Base-by-base conservation (phyloP, 257 asterid genomes). In the Leptodermis oblonga region DNA sequence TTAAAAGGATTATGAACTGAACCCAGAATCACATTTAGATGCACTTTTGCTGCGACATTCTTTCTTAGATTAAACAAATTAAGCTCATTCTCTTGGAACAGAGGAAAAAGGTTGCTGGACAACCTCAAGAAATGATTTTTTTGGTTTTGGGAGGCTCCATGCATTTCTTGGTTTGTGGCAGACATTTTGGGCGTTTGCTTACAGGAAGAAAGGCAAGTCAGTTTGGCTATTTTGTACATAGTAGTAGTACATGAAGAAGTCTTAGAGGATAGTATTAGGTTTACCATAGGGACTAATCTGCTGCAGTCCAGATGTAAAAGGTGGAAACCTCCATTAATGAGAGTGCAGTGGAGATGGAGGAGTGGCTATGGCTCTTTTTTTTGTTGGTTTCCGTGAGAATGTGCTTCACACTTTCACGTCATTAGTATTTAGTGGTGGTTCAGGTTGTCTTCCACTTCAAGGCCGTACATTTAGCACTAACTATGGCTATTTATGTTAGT, bases 121-220 rank as follows among this genome's bases (percentile, higher is more conserved):
- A 46, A 46, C 5, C 28, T 43, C n/a, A 64, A 69, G 65, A 67
- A 54, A 23, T 54, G 68, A 55, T 62, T 39, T 43, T 58, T 22
- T 58, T 22, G n/a, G n/a, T n/a, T n/a, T n/a, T 12, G 13, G 18
- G 14, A 56, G 51, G 33, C 33, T 52, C 34, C 68, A 48, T 56
- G 33, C 2, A 0, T 36, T 45, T 61, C 48, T 64, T 67, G 20
- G 22, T 34, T 34, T 34, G 60, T 43, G 33, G 23, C 58, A 13
- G 36, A 59, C 62, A 61, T 68, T 23, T 2, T 67, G 34, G 48
- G 79, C 43, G 49, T n/a, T 58, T 74, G 71, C 80, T 14, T 62
- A 48, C 49, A 68, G 65, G 71, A 69, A 14, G 28, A 58, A 72
- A 54, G 84, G 86, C 85, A 86, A 82, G 82, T 78, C 83, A 80